Percentiles rank a stretch among this genome's conserved stretches.
Conservation (phyloP, 495 filamentous ascomycete genomes). For the Daldinia loculata region DNA sequence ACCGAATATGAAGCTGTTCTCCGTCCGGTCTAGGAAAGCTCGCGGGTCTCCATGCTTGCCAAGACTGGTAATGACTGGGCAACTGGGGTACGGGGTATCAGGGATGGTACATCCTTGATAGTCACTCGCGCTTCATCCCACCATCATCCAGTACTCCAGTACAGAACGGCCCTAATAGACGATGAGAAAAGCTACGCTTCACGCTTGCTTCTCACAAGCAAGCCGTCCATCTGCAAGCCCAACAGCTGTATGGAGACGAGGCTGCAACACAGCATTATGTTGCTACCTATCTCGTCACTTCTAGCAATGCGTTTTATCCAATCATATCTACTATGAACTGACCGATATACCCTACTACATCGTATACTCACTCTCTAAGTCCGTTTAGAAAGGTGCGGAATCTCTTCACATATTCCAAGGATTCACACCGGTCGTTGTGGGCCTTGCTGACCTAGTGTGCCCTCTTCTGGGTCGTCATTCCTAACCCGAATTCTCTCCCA, state of each 20-base stretch:
- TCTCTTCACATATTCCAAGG: slow-evolving; percentile 7
- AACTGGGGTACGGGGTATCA: slow-evolving; percentile 30
- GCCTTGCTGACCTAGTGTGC: slow-evolving; percentile 29
- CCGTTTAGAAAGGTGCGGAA: not conserved
- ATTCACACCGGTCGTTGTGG: slow-evolving; percentile 35
- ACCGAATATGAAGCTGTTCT: slow-evolving; percentile 35
- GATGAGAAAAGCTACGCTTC: slow-evolving; percentile 19
- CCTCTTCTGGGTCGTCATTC: slow-evolving; percentile 26
- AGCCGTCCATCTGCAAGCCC: slow-evolving; percentile 13
- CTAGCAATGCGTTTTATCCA: slow-evolving; percentile 11
- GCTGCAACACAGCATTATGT: slow-evolving; percentile 24
- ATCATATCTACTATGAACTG: slow-evolving; percentile 6
- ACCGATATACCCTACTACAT: slow-evolving; percentile 4
- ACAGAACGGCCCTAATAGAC: slow-evolving; percentile 27
- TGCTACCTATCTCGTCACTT: slow-evolving; percentile 24
- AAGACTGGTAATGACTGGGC: slow-evolving; percentile 31
- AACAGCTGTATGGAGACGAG: slow-evolving; percentile 22
- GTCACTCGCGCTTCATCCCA: slow-evolving; percentile 33
- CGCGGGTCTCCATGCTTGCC: slow-evolving; percentile 37
- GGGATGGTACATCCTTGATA: slow-evolving; percentile 32
- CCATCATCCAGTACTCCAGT: slow-evolving; percentile 22
- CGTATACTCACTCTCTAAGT: slow-evolving; percentile 6
- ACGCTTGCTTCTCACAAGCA: slow-evolving; percentile 19
- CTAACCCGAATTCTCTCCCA: slow-evolving; percentile 25
- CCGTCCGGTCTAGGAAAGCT: slow-evolving; percentile 31